Evolutionary conservation across 2,329 filamentous ascomycete species (phyloP).

Genomic region (Emmonsiellopsis sp.): DNA sequence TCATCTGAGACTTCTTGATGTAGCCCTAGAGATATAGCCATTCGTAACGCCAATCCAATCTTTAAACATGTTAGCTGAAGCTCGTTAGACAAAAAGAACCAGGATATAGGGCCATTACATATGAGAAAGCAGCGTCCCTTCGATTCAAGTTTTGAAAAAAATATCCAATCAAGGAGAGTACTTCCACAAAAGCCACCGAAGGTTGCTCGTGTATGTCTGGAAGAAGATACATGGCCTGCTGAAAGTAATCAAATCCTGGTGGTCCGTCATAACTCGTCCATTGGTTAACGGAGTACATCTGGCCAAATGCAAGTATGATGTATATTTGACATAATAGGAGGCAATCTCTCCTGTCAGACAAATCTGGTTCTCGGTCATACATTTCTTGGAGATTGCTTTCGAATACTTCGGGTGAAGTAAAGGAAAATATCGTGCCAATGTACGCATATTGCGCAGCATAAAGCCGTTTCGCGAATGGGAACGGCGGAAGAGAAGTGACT

Average conservation of each 20-base stretch:
- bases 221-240: constrained; percentile 42
- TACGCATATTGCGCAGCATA: constrained; percentile 47
- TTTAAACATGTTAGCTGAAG: constrained; percentile 12
- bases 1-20: constrained; percentile 43
- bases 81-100: background rate
- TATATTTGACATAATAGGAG: constrained; percentile 45
- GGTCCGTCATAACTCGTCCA: constrained; percentile 45
- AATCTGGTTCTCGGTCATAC: constrained; percentile 36
- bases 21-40: constrained; percentile 50
- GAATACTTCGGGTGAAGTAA: constrained; percentile 41
- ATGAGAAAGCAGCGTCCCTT: constrained; percentile 47
- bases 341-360: constrained; percentile 39
- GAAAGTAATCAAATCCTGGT: constrained; percentile 49
- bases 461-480: constrained; percentile 42
- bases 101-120: constrained; percentile 21
- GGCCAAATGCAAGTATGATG: constrained; percentile 46
- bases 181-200: constrained; percentile 47
- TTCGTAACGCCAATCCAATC: constrained; percentile 46
- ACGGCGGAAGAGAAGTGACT: constrained; percentile 39
- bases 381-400: constrained; percentile 37
- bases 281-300: constrained; percentile 50
- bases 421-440: constrained; percentile 50
- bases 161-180: constrained; percentile 46
- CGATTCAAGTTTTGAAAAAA: constrained; percentile 51
- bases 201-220: constrained; percentile 49